Percentiles rank a stretch among this genome's conserved stretches.
These are phyloP conservation scores for Acacia acuminata DNA, from an alignment of 306 rosid species.

Conservation along the genomic window DNA sequence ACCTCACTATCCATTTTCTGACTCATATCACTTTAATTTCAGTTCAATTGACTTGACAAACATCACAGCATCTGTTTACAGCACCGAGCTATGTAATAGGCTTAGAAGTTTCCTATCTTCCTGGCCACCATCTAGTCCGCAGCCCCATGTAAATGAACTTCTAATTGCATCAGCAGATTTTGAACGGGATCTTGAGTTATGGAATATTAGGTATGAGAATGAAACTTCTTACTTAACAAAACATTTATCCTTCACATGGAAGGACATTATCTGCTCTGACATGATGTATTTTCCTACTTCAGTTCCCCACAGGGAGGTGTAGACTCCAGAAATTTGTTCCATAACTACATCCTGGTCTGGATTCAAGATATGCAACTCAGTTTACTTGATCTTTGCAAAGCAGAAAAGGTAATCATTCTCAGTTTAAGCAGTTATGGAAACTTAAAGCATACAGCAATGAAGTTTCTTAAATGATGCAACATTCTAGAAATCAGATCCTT, in stretches of 20 bases:
- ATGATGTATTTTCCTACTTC: constrained; percentile 24
- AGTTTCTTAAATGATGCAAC: neutral
- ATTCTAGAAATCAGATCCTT: neutral
- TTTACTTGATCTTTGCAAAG: constrained; percentile 85
- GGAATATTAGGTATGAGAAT: constrained; percentile 77
- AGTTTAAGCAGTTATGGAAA: neutral
- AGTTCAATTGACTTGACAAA: constrained; percentile 89
- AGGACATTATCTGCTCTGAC: constrained; percentile 37
- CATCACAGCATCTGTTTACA: constrained; percentile 89
- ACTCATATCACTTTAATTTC: constrained; percentile 46
- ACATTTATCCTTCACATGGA: neutral
- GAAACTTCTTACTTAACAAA: constrained; percentile 12
- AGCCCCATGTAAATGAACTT: constrained; percentile 80
- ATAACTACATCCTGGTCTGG: constrained; percentile 90
- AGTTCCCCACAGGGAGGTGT: constrained; percentile 85
- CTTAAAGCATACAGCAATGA: constrained; percentile 2
- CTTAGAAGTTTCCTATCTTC: constrained; percentile 81
- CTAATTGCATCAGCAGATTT: constrained; percentile 81
- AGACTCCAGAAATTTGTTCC: constrained; percentile 80
- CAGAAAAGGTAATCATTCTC: constrained; percentile 72
- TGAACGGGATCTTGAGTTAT: constrained; percentile 86
- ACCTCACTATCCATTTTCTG: constrained; percentile 36
- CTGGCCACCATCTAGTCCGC: constrained; percentile 94
- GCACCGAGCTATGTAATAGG: constrained; percentile 79
- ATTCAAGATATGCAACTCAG: constrained; percentile 88